A percentile compares a stretch with the other conserved stretches of the same genome.
Evolutionary conservation across 2,329 filamentous ascomycete species (phyloP).

Genomic region (Raffaelea ambrosiae): DNA sequence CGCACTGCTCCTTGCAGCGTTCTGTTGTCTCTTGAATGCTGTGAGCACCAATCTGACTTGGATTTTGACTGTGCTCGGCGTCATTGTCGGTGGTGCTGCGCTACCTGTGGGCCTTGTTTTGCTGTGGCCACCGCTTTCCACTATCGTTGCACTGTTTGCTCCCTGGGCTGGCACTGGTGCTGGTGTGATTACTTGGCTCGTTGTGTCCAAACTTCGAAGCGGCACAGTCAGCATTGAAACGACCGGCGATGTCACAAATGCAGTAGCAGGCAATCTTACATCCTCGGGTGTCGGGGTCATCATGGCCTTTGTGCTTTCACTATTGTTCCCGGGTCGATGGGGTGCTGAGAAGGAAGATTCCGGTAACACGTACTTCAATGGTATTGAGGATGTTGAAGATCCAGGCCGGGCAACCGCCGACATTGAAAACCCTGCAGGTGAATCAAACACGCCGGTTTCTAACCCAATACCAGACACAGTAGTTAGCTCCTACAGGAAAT

Average conservation of each 20-base stretch:
- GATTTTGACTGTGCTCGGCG: slow-evolving; percentile 28
- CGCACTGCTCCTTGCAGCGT: slow-evolving; percentile 22
- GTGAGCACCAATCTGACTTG: slow-evolving; percentile 27
- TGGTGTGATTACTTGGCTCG: slow-evolving; percentile 27
- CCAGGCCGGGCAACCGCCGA: too few species aligned
- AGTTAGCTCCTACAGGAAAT: slow-evolving; percentile 26
- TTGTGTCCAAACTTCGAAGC: slow-evolving; percentile 23
- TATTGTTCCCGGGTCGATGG: slow-evolving; percentile 22
- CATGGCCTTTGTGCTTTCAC: slow-evolving; percentile 23
- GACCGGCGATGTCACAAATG: slow-evolving; percentile 27
- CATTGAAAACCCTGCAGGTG: too few species aligned
- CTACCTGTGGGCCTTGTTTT: slow-evolving; percentile 26
- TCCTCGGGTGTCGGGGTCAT: slow-evolving; percentile 17
- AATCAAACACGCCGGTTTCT: slow-evolving; percentile 17
- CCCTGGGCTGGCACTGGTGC: slow-evolving; percentile 24
- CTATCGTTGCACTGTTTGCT: slow-evolving; percentile 22
- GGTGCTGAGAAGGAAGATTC: slow-evolving; percentile 9
- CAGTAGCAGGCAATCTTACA: slow-evolving; percentile 26
- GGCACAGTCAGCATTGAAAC: slow-evolving; percentile 25
- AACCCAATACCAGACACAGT: slow-evolving; percentile 18
- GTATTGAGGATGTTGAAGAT: too few species aligned
- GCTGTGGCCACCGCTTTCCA: slow-evolving; percentile 28
- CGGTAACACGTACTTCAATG: too few species aligned
- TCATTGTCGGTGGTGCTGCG: slow-evolving; percentile 29
- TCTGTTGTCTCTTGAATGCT: slow-evolving; percentile 27